Evolutionary conservation across 257 asterid species (phyloP), one percentile per base, ranked within the genome.

Genomic region (Rubia yunnanensis): DNA sequence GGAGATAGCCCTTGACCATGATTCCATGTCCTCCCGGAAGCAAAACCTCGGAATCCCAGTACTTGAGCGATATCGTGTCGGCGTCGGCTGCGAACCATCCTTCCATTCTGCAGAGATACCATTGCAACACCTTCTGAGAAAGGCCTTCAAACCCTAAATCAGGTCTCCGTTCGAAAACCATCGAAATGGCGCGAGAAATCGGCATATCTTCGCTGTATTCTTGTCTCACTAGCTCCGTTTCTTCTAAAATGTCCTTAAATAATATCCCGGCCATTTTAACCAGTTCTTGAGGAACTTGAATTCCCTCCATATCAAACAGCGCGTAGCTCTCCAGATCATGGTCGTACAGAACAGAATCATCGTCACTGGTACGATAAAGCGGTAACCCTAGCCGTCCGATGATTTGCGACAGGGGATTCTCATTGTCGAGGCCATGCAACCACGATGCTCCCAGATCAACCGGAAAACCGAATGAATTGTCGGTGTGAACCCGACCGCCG

Each of bases 1-100:
- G 99, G 70, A 77, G 88, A 72, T 94, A 94, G 38, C 99, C 99
- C 48, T 96, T 82, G 44, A 94, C 96, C 99, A 94, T 94, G 65
- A 94, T 89, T 53, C 99, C 99, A 72, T 94, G 99, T 46, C 99
- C 99, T 65, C 99, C 97, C 26, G 97, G 96, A 66, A 94, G 92
- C 94, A 94, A 74, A 66, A 70, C 96, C 77, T 94, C 99, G 96
- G 84, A 83, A 76, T 90, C 99, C 97, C 97, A 94, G 79, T 88
- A 67, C 82, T 87, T 82, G 60, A 88, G 87, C 56, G 99, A 90
- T 61, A 94, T 94, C 60, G 97, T 86, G 44, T 94, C 99, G 15
- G 95, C 90, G 81, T 94, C 99, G 18, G 98, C 96, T 64, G 98
- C 97, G 79, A 92, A 92, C 96, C 94, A 92, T 53, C 96, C 96